Percentiles rank a stretch among this genome's conserved stretches.
Conservation (phyloP, 768 basidiomycete species). For the Amanita rubescens region DNA sequence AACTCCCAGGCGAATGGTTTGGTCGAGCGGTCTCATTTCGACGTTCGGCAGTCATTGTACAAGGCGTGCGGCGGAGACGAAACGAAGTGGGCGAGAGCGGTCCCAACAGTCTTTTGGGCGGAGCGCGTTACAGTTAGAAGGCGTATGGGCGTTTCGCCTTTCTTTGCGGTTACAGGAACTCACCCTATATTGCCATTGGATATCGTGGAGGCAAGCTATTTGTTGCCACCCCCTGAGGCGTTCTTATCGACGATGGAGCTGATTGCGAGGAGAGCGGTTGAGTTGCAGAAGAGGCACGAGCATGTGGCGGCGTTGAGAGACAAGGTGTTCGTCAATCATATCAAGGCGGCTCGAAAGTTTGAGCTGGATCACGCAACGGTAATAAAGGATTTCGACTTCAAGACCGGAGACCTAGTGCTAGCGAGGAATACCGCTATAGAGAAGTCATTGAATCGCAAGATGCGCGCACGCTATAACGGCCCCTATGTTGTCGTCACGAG, state of each 20-base stretch:
- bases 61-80: conserved; percentile 26
- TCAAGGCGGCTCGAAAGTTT: no score
- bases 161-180: conserved; percentile 22
- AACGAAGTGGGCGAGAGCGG: conserved; percentile 22
- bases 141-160: conserved; percentile 25
- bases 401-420: no score
- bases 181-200: conserved; percentile 27
- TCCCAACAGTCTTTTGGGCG: conserved; percentile 26
- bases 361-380: no score
- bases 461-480: conserved; percentile 22
- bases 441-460: no score
- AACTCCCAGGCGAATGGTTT: conserved; percentile 17
- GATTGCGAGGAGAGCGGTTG: conserved; percentile 7
- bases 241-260: conserved; percentile 18
- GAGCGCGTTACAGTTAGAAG: conserved; percentile 24
- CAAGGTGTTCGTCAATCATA: no score
- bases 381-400: no score
- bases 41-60: conserved; percentile 25
- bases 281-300: no score
- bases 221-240: conserved; percentile 15
- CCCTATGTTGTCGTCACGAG: conserved; percentile 23
- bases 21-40: conserved; percentile 17
- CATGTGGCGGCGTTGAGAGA: no score
- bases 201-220: conserved; percentile 24
- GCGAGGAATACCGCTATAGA: no score